phyloP scores from a whole-genome alignment of 2,329 filamentous ascomycete genomes.

The Talaromyces sp. region DNA sequence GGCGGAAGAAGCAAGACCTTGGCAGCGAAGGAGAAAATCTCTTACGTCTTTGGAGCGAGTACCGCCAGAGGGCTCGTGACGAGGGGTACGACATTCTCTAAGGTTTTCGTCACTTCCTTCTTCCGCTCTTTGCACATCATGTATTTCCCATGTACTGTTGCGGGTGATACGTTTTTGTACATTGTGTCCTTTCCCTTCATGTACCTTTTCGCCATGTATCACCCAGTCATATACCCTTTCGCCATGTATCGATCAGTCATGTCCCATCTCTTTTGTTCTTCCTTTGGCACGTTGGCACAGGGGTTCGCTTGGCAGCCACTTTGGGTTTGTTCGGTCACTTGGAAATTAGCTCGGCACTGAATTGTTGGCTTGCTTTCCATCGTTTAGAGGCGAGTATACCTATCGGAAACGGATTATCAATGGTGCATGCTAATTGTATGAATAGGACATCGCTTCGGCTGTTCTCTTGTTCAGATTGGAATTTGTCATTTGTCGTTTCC shows the following conservation, averaged over 20 bases:
- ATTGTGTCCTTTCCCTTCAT: not conserved
- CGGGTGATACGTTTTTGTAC: not conserved
- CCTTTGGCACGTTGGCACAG: not conserved
- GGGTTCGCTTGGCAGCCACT: not conserved
- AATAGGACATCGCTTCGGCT: not conserved
- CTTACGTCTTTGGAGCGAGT: conserved; percentile 19
- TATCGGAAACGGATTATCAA: not conserved
- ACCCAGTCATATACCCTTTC: not conserved
- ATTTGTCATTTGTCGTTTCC: not conserved
- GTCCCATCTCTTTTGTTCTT: not conserved
- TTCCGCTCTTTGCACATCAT: conserved; percentile 15
- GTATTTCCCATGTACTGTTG: not conserved
- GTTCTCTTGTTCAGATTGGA: not conserved
- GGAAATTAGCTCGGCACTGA: conserved; percentile 3
- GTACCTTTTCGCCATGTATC: not conserved
- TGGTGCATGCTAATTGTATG: not conserved
- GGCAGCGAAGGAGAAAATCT: conserved; percentile 1
- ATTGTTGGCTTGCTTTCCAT: conserved; percentile 2
- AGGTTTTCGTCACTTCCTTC: conserved; percentile 17
- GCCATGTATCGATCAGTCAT: not conserved
- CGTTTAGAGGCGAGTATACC: not conserved
- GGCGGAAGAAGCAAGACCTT: not conserved
- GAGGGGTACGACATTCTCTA: conserved; percentile 14
- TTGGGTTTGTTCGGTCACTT: conserved; percentile 1
- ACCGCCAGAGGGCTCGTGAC: conserved; percentile 18